Conservation (phyloP, 2,329 filamentous ascomycete species). For the Fonsecaea pedrosoi region DNA sequence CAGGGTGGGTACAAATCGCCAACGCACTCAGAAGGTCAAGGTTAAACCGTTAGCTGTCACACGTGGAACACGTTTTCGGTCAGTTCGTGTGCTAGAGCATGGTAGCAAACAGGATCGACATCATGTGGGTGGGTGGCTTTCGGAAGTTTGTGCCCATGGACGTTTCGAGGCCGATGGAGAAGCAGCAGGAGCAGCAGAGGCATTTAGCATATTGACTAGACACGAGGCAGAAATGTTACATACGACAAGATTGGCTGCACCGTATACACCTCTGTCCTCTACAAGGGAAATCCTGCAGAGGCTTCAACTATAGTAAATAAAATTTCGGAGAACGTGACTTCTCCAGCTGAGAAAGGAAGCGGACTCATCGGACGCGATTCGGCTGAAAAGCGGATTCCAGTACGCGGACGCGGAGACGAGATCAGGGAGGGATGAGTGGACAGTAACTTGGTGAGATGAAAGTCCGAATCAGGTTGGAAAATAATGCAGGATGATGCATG, state of each 20-base stretch:
- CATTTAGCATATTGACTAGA: background rate
- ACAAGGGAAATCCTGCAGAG: background rate
- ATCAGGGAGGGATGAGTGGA: background rate
- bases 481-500: background rate
- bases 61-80: background rate
- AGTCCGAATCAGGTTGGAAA: background rate
- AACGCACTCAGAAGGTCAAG: background rate
- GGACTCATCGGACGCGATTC: background rate
- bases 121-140: background rate
- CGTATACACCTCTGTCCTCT: background rate
- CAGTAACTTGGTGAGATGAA: background rate
- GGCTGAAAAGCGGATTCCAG: background rate
- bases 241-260: background rate
- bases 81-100: background rate
- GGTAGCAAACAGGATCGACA: background rate
- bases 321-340: background rate
- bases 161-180: background rate
- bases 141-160: background rate
- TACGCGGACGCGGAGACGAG: constrained; percentile 2
- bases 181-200: background rate
- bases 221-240: background rate
- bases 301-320: background rate
- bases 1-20: background rate
- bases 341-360: background rate
- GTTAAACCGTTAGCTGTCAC: background rate